Percentiles rank a stretch among this genome's conserved stretches.
Conservation (phyloP, 805 yeast genomes). For the Wickerhamiella musiphila region DNA sequence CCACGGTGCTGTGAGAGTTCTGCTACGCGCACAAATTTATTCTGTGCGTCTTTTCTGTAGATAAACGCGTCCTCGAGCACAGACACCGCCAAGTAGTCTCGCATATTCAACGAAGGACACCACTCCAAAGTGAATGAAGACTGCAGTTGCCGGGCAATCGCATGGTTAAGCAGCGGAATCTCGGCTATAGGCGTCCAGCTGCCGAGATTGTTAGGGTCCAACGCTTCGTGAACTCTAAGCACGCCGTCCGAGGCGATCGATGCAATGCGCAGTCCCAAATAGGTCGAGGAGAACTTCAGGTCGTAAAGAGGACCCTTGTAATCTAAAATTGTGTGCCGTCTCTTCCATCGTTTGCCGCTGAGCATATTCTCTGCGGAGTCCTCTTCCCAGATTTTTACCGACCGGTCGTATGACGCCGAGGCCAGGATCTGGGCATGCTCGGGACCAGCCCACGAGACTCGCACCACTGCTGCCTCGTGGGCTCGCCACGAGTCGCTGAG, state of each 20-base stretch:
- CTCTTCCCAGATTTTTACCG: conserved; percentile 84
- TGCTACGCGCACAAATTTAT: conserved; percentile 30
- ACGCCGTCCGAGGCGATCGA: conserved; percentile 82
- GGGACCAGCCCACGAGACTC: conserved; percentile 86
- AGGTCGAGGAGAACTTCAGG: conserved; percentile 77
- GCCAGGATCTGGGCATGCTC: conserved; percentile 80
- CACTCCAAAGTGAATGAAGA: conserved; percentile 74
- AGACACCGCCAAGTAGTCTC: conserved; percentile 67
- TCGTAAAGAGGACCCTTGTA: conserved; percentile 79
- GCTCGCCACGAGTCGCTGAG: conserved; percentile 87
- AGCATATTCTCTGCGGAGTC: conserved; percentile 57
- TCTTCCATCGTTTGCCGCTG: conserved; percentile 73
- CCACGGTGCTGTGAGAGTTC: conserved; percentile 74
- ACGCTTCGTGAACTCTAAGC: conserved; percentile 66
- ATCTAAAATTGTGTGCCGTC: conserved; percentile 63
- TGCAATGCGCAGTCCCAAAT: conserved; percentile 64
- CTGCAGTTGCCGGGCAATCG: conserved; percentile 68
- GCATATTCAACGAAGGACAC: conserved; percentile 74
- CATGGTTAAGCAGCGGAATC: conserved; percentile 37
- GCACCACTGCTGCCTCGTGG: conserved; percentile 74
- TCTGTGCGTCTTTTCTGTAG: conserved; percentile 33
- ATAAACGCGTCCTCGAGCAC: conserved; percentile 78
- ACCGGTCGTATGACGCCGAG: conserved; percentile 77
- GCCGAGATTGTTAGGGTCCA: conserved; percentile 76
- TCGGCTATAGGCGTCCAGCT: conserved; percentile 70